Evolutionary conservation across 2,329 filamentous ascomycete genomes (phyloP).

Genomic region (Fusarium equiseti): DNA sequence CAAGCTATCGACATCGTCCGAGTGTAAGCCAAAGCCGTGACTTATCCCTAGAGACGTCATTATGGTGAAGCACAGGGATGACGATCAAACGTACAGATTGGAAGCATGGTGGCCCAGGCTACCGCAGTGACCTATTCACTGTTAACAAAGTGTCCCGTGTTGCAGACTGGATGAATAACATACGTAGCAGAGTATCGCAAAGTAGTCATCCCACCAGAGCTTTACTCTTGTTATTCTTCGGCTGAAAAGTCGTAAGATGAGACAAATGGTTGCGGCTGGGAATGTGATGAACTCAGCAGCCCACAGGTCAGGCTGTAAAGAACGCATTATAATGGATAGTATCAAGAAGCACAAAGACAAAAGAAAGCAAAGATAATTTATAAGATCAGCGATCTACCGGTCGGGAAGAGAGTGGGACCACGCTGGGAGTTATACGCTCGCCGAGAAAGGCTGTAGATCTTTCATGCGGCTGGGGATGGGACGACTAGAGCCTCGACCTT

Average conservation of each 20-base stretch:
- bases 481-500: not conserved
- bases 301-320: constrained; percentile 30
- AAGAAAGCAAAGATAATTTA: not conserved
- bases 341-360: not conserved
- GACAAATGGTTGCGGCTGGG: constrained; percentile 31
- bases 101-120: constrained; percentile 30
- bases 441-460: not conserved
- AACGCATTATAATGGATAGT: constrained; percentile 8
- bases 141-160: not conserved
- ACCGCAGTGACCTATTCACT: constrained; percentile 22
- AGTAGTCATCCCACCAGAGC: constrained; percentile 45
- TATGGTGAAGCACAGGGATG: not conserved
- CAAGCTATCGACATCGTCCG: constrained; percentile 21
- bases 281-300: constrained; percentile 40
- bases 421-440: constrained; percentile 2
- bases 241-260: constrained; percentile 34
- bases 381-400: not conserved
- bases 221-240: constrained; percentile 25
- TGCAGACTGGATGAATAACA: accelerated
- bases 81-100: constrained; percentile 21
- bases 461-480: not conserved
- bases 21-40: constrained; percentile 38
- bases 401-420: not conserved
- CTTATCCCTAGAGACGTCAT: constrained; percentile 32
- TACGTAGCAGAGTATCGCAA: constrained; percentile 41